phyloP scores from a whole-genome alignment of 2,329 filamentous ascomycete species.

The Penicillium expansum region DNA sequence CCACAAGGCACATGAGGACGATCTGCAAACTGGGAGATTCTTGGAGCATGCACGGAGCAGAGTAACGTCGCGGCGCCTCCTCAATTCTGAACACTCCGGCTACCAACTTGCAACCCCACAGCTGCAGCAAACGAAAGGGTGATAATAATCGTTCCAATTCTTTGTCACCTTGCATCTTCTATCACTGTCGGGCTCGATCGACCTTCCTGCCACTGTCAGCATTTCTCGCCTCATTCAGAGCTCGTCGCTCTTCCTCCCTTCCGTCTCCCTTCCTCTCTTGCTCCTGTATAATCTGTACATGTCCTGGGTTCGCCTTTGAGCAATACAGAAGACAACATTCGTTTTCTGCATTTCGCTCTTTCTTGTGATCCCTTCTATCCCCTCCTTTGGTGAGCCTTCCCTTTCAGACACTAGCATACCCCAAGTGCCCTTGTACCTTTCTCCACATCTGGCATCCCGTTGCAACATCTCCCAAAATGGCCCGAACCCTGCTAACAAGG shows the following conservation, averaged over 20 bases:
- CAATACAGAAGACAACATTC: conserved; percentile 19
- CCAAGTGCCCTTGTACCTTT: neutral
- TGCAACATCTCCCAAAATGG: neutral
- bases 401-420: neutral
- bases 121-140: conserved; percentile 37
- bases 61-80: conserved; percentile 36
- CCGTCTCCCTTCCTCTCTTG: conserved; percentile 24
- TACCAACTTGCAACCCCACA: conserved; percentile 22
- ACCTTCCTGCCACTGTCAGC: conserved; percentile 20
- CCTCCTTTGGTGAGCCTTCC: conserved; percentile 24
- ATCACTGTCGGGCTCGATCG: conserved; percentile 17
- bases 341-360: conserved; percentile 15
- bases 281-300: conserved; percentile 34
- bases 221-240: conserved; percentile 27
- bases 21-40: conserved; percentile 39
- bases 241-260: conserved; percentile 21
- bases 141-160: conserved; percentile 28
- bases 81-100: conserved; percentile 26
- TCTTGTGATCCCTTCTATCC: conserved; percentile 20
- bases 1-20: conserved; percentile 35
- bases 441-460: neutral
- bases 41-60: conserved; percentile 45
- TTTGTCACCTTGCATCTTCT: conserved; percentile 36
- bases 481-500: conserved; percentile 19
- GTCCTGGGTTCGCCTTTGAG: conserved; percentile 25